A percentile compares a stretch with the other conserved stretches of the same genome.
Evolutionary conservation across 1,284 basidiomycete species (phyloP).

Genomic region (Polyporus tsugae): DNA sequence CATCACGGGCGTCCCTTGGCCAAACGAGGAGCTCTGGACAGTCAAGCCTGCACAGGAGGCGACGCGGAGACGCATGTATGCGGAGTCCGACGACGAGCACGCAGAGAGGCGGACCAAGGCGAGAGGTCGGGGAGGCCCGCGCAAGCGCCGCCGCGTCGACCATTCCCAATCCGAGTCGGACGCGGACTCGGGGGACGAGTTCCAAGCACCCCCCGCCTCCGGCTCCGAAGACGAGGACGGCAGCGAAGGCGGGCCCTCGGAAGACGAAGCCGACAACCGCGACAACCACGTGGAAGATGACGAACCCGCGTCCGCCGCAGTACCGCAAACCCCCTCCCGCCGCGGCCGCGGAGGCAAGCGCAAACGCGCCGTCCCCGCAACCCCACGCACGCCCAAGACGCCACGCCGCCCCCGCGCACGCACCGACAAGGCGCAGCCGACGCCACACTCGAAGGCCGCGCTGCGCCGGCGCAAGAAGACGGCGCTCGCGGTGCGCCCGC

Average conservation of each 20-base stretch:
- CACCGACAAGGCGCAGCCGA: slow-evolving; percentile 53
- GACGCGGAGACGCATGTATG: background rate
- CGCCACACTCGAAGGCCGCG: slow-evolving; percentile 73
- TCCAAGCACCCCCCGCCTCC: slow-evolving; percentile 6
- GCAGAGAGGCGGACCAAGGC: background rate
- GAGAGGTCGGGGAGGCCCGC: background rate
- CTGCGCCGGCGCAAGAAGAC: slow-evolving; percentile 52
- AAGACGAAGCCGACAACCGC: slow-evolving; percentile 10
- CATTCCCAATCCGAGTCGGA: background rate
- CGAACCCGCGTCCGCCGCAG: background rate
- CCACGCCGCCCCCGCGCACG: slow-evolving; percentile 36
- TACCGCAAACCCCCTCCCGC: slow-evolving; percentile 14
- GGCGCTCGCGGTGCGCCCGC: slow-evolving; percentile 44
- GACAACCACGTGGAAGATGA: slow-evolving; percentile 5
- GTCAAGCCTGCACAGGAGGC: slow-evolving; percentile 14
- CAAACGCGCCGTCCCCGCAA: slow-evolving; percentile 33
- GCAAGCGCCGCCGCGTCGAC: slow-evolving; percentile 6
- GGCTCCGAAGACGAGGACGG: background rate
- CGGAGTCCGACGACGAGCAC: background rate
- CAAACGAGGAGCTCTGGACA: slow-evolving; percentile 21
- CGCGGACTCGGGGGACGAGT: slow-evolving; percentile 11
- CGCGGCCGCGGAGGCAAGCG: slow-evolving; percentile 32
- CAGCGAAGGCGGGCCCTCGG: slow-evolving; percentile 3
- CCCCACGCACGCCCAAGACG: slow-evolving; percentile 35
- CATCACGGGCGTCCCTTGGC: slow-evolving; percentile 21